Conservation (phyloP, 345 rosid genomes). For the Physaria fendleri region DNA sequence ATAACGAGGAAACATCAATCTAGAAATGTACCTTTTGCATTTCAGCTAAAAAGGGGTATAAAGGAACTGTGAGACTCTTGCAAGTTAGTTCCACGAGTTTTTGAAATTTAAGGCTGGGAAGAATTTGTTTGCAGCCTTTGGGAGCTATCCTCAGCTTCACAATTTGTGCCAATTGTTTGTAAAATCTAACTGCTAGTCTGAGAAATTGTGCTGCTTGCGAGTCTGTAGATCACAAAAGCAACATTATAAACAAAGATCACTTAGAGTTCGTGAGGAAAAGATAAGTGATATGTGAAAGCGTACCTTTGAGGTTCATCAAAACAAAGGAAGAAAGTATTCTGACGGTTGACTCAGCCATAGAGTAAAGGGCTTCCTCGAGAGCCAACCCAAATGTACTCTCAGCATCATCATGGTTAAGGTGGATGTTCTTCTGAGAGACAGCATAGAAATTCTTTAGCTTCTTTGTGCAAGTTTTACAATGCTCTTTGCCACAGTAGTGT, state of each 20-base stretch:
- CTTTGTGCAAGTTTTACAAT: conserved; percentile 48
- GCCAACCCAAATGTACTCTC: conserved; percentile 34
- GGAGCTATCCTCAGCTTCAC: conserved; percentile 67
- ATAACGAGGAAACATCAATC: conserved; percentile 5
- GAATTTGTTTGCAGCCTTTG: conserved; percentile 65
- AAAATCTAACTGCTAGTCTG: conserved; percentile 48
- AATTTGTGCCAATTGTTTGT: conserved; percentile 74
- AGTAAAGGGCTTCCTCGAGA: conserved; percentile 54
- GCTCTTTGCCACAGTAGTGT: conserved; percentile 45
- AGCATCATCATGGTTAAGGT: conserved; percentile 20
- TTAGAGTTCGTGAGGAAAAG: neutral
- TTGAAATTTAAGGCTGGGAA: conserved; percentile 63
- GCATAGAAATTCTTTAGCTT: conserved; percentile 44
- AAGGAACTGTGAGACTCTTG: conserved; percentile 65
- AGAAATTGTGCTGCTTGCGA: conserved; percentile 61
- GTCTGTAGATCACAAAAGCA: conserved; percentile 40
- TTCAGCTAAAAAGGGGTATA: conserved; percentile 65
- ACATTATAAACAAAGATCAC: conserved; percentile 6
- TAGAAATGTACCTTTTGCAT: conserved; percentile 45
- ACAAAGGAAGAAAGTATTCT: conserved; percentile 62
- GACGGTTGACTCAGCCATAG: conserved; percentile 51
- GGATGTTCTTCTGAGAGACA: conserved; percentile 33
- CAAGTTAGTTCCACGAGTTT: conserved; percentile 71
- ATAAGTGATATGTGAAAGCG: conserved; percentile 15
- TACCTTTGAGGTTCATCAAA: conserved; percentile 63